phyloP scores from a whole-genome alignment of 2,329 filamentous ascomycete genomes.

The Plenodomus lindquistii region DNA sequence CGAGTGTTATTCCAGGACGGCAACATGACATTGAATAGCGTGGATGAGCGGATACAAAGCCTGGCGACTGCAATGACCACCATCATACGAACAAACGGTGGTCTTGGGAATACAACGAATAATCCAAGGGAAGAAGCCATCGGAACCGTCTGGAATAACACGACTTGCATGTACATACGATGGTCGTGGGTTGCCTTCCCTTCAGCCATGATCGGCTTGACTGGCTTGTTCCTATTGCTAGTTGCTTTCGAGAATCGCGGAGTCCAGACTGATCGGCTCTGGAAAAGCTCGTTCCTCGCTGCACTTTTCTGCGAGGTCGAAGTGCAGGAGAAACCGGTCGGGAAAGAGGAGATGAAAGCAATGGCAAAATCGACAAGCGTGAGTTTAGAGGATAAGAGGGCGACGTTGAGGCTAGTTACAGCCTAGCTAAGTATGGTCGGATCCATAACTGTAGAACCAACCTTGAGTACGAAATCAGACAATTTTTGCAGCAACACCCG shows the following conservation, averaged over 20 bases:
- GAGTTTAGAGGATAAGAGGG: not conserved
- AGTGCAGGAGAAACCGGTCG: not conserved
- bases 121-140: not conserved
- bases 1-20: not conserved
- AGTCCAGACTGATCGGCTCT: conserved; percentile 6
- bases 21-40: conserved; percentile 1
- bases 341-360: not conserved
- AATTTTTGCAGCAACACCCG: conserved; percentile 8
- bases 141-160: conserved; percentile 8
- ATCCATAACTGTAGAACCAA: too few species aligned
- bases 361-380: not conserved
- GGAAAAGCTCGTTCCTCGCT: conserved; percentile 13
- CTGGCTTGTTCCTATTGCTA: conserved; percentile 4
- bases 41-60: conserved; percentile 2
- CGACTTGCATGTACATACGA: conserved; percentile 6
- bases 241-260: conserved; percentile 10
- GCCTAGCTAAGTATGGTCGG: too few species aligned
- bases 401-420: too few species aligned
- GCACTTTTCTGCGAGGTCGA: conserved; percentile 13
- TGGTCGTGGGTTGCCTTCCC: conserved; percentile 10
- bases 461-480: not conserved
- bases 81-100: conserved; percentile 4
- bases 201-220: conserved; percentile 6
- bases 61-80: conserved; percentile 6
- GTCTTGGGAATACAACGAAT: not conserved